A percentile compares a stretch with the other conserved stretches of the same genome.
Conservation (phyloP, 768 basidiomycete species). For the Coprinopsis sp. region DNA sequence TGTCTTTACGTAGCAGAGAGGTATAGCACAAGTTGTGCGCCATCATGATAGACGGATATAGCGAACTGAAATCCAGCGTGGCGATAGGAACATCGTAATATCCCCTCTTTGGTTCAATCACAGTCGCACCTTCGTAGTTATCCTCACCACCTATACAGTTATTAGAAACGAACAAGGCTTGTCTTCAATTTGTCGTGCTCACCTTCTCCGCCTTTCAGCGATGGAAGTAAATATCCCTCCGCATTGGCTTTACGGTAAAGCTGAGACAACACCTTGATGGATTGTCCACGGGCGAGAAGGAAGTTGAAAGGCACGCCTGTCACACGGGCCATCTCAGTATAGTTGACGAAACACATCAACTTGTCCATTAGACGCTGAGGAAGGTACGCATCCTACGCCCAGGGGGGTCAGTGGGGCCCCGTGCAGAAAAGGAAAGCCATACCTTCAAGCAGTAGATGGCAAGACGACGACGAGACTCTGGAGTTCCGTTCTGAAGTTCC, state of each 20-base stretch:
- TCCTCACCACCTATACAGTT: conserved; percentile 70
- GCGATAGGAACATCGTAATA: conserved; percentile 97
- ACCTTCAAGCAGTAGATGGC: conserved; percentile 99
- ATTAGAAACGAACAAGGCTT: conserved; percentile 3
- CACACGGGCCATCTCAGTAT: conserved; percentile 98
- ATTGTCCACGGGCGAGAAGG: conserved; percentile 89
- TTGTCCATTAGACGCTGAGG: conserved; percentile 96
- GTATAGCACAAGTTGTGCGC: conserved; percentile 99
- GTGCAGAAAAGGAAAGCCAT: background rate
- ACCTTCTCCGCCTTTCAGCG: conserved; percentile 71
- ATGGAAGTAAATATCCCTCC: conserved; percentile 86
- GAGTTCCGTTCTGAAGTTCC: conserved; percentile 93
- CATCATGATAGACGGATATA: conserved; percentile 99
- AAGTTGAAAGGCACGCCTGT: conserved; percentile 99
- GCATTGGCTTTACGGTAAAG: conserved; percentile 90
- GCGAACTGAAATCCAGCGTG: conserved; percentile 95
- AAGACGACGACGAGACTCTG: conserved; percentile 86
- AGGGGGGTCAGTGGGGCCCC: background rate
- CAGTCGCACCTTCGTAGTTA: conserved; percentile 98
- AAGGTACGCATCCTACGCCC: conserved; percentile 86
- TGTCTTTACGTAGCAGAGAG: conserved; percentile 78
- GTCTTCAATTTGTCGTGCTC: background rate
- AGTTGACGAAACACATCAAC: conserved; percentile 98
- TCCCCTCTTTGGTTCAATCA: conserved; percentile 94
- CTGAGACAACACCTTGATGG: conserved; percentile 97